Conservation (phyloP, 495 filamentous ascomycete genomes). For the Alectoria sarmentosa region DNA sequence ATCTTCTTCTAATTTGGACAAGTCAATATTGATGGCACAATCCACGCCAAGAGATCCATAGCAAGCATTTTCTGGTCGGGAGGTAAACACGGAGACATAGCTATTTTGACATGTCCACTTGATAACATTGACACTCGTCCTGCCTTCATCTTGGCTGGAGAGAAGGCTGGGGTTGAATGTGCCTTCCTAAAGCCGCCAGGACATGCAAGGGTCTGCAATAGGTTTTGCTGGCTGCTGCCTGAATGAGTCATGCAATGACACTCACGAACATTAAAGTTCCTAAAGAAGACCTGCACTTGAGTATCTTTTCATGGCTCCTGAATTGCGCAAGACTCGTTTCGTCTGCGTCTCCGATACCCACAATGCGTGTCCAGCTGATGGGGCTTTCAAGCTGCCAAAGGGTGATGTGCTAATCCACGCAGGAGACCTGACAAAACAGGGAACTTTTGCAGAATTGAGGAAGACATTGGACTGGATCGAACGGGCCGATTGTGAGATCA, state of each 20-base stretch:
- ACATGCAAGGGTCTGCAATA: background rate
- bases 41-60: background rate
- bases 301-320: constrained; percentile 4
- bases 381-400: constrained; percentile 46
- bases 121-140: background rate
- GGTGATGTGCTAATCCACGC: constrained; percentile 58
- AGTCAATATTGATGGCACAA: background rate
- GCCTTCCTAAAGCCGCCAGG: background rate
- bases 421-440: constrained; percentile 54
- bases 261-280: background rate
- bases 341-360: constrained; percentile 59
- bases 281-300: background rate
- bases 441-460: constrained; percentile 44
- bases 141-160: background rate
- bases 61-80: background rate
- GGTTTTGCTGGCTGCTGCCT: background rate
- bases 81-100: background rate
- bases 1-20: background rate
- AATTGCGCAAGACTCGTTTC: constrained; percentile 44
- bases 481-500: constrained; percentile 47
- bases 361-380: constrained; percentile 44
- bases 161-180: background rate
- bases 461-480: constrained; percentile 51
- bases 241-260: background rate
- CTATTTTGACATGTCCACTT: background rate